A percentile compares a stretch with the other conserved stretches of the same genome.
Evolutionary conservation across 1,284 basidiomycete genomes (phyloP).

Genomic region (Athelia sp.): DNA sequence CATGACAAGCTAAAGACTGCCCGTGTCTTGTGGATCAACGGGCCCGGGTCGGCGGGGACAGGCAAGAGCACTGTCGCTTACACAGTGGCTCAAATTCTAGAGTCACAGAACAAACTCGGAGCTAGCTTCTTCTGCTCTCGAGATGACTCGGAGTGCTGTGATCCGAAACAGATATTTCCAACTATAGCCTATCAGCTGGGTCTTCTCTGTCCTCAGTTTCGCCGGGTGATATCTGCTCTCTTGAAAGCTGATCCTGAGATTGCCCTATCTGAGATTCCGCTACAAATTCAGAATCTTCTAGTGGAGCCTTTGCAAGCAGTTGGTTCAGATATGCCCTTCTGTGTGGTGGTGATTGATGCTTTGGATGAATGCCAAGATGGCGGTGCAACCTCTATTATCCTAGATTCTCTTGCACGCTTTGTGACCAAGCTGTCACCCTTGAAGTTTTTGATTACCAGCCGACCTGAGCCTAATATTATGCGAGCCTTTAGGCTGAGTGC

Average conservation of each 20-base stretch:
- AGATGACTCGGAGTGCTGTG: constrained; percentile 12
- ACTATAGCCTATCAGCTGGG: constrained; percentile 22
- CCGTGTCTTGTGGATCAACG: background rate
- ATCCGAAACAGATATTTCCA: constrained; percentile 15
- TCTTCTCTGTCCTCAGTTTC: constrained; percentile 9
- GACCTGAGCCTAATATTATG: constrained; percentile 17
- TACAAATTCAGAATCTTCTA: constrained; percentile 18
- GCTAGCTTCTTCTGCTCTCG: constrained; percentile 28
- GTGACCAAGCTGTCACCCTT: constrained; percentile 7
- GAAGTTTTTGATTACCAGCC: constrained; percentile 19
- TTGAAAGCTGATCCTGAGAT: constrained; percentile 11
- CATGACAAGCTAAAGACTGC: background rate
- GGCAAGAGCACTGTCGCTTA: background rate
- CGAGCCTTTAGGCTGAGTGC: constrained; percentile 7
- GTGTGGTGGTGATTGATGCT: constrained; percentile 20
- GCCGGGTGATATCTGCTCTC: constrained; percentile 6
- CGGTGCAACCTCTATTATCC: constrained; percentile 11
- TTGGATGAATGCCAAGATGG: constrained; percentile 22
- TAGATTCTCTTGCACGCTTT: constrained; percentile 8
- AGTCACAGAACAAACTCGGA: constrained; percentile 12
- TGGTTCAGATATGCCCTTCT: constrained; percentile 6
- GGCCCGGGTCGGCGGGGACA: background rate
- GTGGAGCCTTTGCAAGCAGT: constrained; percentile 11
- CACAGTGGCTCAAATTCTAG: constrained; percentile 12
- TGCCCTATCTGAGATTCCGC: constrained; percentile 1